phyloP scores from a whole-genome alignment of 371 early-diverging fungal genomes.

The Homolaphlyctis polyrhiza region DNA sequence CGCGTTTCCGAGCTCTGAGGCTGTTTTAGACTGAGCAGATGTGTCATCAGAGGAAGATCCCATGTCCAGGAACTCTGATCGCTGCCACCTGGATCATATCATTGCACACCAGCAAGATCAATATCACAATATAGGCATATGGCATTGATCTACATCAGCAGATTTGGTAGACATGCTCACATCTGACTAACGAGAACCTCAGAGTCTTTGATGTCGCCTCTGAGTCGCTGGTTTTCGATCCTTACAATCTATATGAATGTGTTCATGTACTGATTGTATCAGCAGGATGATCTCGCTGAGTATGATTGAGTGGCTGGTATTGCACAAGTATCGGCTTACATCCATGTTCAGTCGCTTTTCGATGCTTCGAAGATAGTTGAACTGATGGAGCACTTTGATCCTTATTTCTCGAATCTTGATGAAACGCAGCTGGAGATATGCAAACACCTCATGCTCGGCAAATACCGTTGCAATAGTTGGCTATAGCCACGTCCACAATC shows the following conservation, averaged over 20 bases:
- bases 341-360: slow-evolving; percentile 38
- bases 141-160: too few species aligned
- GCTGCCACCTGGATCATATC: slow-evolving; percentile 14
- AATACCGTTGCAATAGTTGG: slow-evolving; percentile 42
- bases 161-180: too few species aligned
- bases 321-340: slow-evolving; percentile 16
- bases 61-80: slow-evolving; percentile 27
- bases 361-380: slow-evolving; percentile 48
- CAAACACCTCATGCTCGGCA: slow-evolving; percentile 45
- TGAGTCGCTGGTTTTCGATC: neutral
- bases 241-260: neutral
- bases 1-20: slow-evolving; percentile 4
- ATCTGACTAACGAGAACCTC: too few species aligned
- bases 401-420: slow-evolving; percentile 34
- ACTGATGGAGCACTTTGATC: slow-evolving; percentile 29
- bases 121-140: too few species aligned
- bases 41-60: slow-evolving; percentile 10
- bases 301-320: too few species aligned
- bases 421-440: slow-evolving; percentile 39
- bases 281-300: too few species aligned
- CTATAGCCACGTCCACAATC: slow-evolving; percentile 5
- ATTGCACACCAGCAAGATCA: too few species aligned
- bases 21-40: neutral
- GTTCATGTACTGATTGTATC: too few species aligned
- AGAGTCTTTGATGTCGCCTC: too few species aligned